Evolutionary conservation across 768 basidiomycete genomes (phyloP).

Genomic region (Rhodocollybia butyracea): DNA sequence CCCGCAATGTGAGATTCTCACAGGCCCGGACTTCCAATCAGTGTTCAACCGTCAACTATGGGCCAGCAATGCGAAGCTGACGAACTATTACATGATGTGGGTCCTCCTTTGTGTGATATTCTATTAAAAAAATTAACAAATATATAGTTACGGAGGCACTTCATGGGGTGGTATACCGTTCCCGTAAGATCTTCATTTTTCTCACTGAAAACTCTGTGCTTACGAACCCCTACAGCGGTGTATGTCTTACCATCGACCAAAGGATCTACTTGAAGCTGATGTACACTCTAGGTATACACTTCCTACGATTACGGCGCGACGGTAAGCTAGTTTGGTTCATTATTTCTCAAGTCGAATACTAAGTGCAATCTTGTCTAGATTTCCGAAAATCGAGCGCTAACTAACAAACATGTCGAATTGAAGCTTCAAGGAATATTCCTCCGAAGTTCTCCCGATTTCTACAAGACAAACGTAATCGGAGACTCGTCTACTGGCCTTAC

Average conservation of each 20-base stretch:
- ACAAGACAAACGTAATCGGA: constrained; percentile 75
- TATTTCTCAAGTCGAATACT: constrained; percentile 67
- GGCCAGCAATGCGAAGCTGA: constrained; percentile 79
- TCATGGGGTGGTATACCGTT: constrained; percentile 83
- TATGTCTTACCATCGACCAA: neutral
- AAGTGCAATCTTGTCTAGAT: constrained; percentile 37
- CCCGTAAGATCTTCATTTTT: constrained; percentile 59
- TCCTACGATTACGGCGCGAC: constrained; percentile 83
- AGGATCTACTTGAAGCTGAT: neutral
- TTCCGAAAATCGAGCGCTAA: constrained; percentile 66
- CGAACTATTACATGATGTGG: constrained; percentile 85
- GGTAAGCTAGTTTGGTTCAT: constrained; percentile 28
- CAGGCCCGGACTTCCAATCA: constrained; percentile 70
- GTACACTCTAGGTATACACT: constrained; percentile 16
- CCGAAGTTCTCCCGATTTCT: constrained; percentile 74
- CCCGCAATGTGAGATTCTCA: constrained; percentile 58
- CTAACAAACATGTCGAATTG: constrained; percentile 70
- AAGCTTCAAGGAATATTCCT: constrained; percentile 79
- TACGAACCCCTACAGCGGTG: neutral
- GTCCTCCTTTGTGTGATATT: constrained; percentile 29
- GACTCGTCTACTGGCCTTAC: constrained; percentile 50
- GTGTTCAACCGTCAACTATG: constrained; percentile 79
- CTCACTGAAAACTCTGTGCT: neutral
- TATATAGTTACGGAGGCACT: constrained; percentile 42
- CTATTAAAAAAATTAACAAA: neutral